phyloP scores from a whole-genome alignment of 164 flowering plant species.

The Protea cynaroides region DNA sequence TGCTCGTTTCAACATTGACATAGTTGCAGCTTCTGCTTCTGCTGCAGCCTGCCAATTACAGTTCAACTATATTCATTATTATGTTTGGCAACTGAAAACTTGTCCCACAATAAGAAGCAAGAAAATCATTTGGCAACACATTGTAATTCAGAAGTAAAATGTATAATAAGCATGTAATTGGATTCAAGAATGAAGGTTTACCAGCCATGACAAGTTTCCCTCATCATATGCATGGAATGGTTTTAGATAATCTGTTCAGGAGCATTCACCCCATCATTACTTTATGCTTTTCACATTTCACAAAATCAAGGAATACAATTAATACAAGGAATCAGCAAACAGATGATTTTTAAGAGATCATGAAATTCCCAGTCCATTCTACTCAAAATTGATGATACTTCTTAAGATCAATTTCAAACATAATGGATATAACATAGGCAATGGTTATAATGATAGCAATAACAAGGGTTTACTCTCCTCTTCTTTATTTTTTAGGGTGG shows the following conservation, averaged over 20 bases:
- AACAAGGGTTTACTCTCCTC: too few relatives aligned
- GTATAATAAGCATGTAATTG: too few relatives aligned
- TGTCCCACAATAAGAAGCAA: background rate
- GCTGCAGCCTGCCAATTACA: constrained; percentile 61
- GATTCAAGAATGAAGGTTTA: constrained; percentile 12
- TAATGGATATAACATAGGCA: too few relatives aligned
- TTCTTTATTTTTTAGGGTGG: too few relatives aligned
- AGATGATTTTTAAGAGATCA: too few relatives aligned
- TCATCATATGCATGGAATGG: constrained; percentile 85
- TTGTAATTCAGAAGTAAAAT: too few relatives aligned
- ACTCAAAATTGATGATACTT: too few relatives aligned
- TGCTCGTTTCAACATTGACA: constrained; percentile 58
- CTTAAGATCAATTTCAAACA: too few relatives aligned
- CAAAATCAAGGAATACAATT: background rate
- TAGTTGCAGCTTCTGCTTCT: constrained; percentile 66
- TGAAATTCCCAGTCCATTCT: too few relatives aligned
- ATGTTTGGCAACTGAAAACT: background rate
- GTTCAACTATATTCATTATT: background rate
- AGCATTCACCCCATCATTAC: constrained; percentile 2
- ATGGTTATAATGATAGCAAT: background rate
- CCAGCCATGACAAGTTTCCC: constrained; percentile 84
- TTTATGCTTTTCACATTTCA: background rate
- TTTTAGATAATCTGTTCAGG: constrained; percentile 57
- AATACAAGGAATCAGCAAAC: background rate
- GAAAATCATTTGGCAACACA: background rate